phyloP scores from a whole-genome alignment of 257 asterid species.

The Dorcoceras hygrometricum region DNA sequence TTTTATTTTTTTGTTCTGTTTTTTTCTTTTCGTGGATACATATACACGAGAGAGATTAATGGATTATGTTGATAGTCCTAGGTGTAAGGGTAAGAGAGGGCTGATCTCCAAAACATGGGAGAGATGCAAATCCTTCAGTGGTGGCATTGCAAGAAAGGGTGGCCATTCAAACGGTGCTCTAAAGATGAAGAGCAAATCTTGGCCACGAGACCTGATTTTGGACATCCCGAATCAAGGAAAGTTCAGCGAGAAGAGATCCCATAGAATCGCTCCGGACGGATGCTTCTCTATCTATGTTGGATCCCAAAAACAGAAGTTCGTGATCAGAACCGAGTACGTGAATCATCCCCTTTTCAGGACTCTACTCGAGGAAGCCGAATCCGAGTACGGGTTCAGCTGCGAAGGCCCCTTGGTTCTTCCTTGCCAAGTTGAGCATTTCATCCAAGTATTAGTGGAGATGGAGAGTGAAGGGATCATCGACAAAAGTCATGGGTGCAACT shows the following conservation, averaged over 20 bases:
- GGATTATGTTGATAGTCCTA: constrained; percentile 21
- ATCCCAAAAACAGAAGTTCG: constrained; percentile 42
- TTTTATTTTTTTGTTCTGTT: background rate
- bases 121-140: constrained; percentile 48
- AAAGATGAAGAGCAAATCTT: constrained; percentile 32
- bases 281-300: constrained; percentile 62
- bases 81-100: constrained; percentile 39
- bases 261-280: constrained; percentile 42
- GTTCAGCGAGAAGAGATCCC: background rate
- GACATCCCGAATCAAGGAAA: background rate
- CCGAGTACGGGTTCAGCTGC: constrained; percentile 47
- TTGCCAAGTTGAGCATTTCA: constrained; percentile 45
- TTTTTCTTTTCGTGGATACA: background rate
- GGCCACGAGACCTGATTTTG: constrained; percentile 19
- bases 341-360: constrained; percentile 54
- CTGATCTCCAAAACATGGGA: constrained; percentile 50
- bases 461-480: constrained; percentile 25
- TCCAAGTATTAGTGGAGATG: constrained; percentile 42
- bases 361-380: constrained; percentile 64
- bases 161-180: constrained; percentile 9
- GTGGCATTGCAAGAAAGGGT: constrained; percentile 31
- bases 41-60: constrained; percentile 13
- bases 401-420: constrained; percentile 63
- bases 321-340: constrained; percentile 41
- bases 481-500: constrained; percentile 23